Base-by-base conservation (phyloP, 805 yeast species). In the Pichia rugopelliculosa region DNA sequence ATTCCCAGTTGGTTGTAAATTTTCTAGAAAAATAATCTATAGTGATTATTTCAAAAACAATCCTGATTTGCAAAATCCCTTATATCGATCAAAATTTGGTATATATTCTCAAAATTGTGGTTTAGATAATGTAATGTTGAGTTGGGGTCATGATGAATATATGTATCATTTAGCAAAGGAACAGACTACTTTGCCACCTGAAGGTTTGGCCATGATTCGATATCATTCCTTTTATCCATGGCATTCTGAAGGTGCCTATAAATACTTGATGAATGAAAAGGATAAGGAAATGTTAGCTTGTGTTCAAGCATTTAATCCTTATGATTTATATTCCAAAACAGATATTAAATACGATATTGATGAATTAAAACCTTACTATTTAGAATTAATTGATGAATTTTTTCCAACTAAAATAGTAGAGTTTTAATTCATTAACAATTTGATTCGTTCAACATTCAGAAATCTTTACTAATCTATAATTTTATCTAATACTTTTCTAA, bases 71-170 rank as follows among this genome's bases (percentile, higher is more conserved):
- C 62, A 68, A 21, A 82, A 82, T 55, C 87, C 87, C 6, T 68
- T 82, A 36, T 82, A 82, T 60, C 76, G 75, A 45, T 71, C 84
- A 18, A 80, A 81, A 59, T 79, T 72, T 59, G 89, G 89, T 3
- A 77, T 82, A 27, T 82, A 82, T 58, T 73, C 77, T 26, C 75
- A 73, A 36, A 71, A 76, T 50, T 81, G 87, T 61, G 89, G 89
- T 0, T 61, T 82, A 33, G 84, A 79, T 49, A 77, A 79, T 37
- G 85, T 82, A 24, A 80, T 82, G 84, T 62, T 82, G 38, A 79
- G 85, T 47, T 82, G 87, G 88, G 89, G 89, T 6, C 89, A 82
- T 57, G 89, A 82, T 60, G 89, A 82, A 58, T 82, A 82, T 62
- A 80, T 82, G 85, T 82, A 81, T 54, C 86, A 82, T 57, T 68